Evolutionary conservation across 106 monocot genomes (phyloP).

Genomic region (Agapanthus africanus): DNA sequence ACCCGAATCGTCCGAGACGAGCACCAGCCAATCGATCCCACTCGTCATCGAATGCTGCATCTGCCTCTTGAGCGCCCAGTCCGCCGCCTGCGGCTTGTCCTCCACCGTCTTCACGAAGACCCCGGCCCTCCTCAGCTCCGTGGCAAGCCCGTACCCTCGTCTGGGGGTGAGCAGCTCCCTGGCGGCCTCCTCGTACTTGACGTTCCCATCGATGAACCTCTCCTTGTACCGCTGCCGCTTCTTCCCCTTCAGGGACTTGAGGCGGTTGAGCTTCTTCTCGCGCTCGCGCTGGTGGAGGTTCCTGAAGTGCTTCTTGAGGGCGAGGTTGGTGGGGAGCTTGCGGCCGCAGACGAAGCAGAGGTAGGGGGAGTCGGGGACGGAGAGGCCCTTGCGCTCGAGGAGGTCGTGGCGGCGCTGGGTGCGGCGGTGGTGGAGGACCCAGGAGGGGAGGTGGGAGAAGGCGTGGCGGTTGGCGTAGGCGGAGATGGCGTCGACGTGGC

Average conservation of each 20-base stretch:
- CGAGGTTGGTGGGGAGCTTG: conserved; percentile 57
- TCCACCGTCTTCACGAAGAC: conserved; percentile 70
- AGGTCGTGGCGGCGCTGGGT: conserved; percentile 46
- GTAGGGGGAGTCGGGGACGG: conserved; percentile 53
- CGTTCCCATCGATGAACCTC: conserved; percentile 50
- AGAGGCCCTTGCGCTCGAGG: conserved; percentile 53
- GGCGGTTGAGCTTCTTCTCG: conserved; percentile 64
- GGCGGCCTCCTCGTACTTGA: conserved; percentile 79
- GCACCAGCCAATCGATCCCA: conserved; percentile 75
- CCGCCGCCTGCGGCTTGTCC: conserved; percentile 93
- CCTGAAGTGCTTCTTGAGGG: conserved; percentile 76
- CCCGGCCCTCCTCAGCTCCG: conserved; percentile 81
- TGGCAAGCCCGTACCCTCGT: conserved; percentile 71
- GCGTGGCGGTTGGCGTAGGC: conserved; percentile 98
- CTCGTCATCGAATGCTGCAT: conserved; percentile 67
- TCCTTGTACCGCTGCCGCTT: conserved; percentile 54
- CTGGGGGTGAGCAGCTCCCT: conserved; percentile 56
- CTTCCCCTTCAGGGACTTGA: conserved; percentile 82
- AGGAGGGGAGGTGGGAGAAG: conserved; percentile 75
- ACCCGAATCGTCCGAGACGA: conserved; percentile 92
- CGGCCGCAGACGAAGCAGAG: conserved; percentile 80
- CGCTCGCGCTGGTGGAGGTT: conserved; percentile 94
- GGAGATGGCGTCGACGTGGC: conserved; percentile 53
- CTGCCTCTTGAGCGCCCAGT: conserved; percentile 72
- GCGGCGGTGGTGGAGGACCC: conserved; percentile 65